Conservation (phyloP, 306 rosid genomes). For the Prosopis cineraria region DNA sequence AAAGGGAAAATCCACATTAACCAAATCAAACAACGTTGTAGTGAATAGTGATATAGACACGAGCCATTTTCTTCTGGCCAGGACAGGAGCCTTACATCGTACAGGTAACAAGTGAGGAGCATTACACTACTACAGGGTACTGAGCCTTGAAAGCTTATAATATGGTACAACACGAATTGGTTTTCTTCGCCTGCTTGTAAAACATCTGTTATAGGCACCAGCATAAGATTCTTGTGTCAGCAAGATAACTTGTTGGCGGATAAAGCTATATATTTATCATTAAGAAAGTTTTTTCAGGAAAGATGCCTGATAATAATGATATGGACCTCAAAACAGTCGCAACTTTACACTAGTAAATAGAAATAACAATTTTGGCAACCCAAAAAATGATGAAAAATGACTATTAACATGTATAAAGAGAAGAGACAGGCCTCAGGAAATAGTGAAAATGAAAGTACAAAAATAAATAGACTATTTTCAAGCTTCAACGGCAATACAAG, state of each 20-base stretch:
- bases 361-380: neutral
- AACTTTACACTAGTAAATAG: neutral
- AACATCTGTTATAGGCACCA: constrained; percentile 82
- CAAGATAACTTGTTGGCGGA: neutral
- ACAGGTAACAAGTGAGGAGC: constrained; percentile 30
- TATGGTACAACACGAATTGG: constrained; percentile 88
- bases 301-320: neutral
- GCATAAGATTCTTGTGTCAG: constrained; percentile 19
- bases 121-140: neutral
- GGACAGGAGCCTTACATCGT: constrained; percentile 46
- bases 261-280: constrained; percentile 9
- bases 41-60: constrained; percentile 57
- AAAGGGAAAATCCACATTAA: constrained; percentile 50
- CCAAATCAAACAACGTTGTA: constrained; percentile 65
- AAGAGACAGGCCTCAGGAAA: neutral
- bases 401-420: neutral
- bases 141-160: constrained; percentile 54
- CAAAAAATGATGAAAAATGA: neutral
- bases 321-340: constrained; percentile 23
- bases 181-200: constrained; percentile 95
- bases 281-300: neutral
- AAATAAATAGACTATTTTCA: neutral
- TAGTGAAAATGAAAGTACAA: neutral
- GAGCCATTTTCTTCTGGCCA: constrained; percentile 51
- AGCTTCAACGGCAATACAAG: neutral